Conservation (phyloP, 2,329 filamentous ascomycete species). For the Aspergillus flavus region DNA sequence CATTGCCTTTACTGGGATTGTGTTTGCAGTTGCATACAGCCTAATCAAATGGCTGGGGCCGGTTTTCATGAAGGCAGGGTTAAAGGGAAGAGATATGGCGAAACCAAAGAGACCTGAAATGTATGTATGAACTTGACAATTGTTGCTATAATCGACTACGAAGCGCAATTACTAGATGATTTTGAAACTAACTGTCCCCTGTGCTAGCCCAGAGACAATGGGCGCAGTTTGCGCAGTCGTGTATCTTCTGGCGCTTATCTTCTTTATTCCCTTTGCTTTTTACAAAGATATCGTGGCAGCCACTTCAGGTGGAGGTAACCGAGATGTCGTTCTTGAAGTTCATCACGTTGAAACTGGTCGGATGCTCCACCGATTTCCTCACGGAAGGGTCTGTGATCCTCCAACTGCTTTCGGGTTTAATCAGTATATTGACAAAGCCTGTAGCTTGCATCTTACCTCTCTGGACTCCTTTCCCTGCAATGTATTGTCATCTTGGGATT, state of each 20-base stretch:
- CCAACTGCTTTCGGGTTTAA: background rate
- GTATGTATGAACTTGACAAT: constrained; percentile 46
- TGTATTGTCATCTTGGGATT: constrained; percentile 88
- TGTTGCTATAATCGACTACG: background rate
- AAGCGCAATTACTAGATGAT: background rate
- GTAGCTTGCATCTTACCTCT: constrained; percentile 90
- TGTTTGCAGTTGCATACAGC: constrained; percentile 78
- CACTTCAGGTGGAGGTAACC: constrained; percentile 89
- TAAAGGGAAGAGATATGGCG: constrained; percentile 87
- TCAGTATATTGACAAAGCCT: constrained; percentile 1
- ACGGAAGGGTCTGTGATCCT: constrained; percentile 72
- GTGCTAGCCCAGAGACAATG: constrained; percentile 82
- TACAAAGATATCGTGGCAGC: constrained; percentile 97
- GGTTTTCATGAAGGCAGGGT: constrained; percentile 82
- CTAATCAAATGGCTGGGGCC: constrained; percentile 93
- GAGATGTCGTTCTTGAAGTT: constrained; percentile 76
- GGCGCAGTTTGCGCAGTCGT: constrained; percentile 90
- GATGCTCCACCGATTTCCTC: constrained; percentile 87
- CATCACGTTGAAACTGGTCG: constrained; percentile 78
- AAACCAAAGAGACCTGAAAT: constrained; percentile 76
- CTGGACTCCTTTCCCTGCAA: constrained; percentile 89
- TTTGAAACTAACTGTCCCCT: constrained; percentile 11
- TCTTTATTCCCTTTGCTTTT: constrained; percentile 95
- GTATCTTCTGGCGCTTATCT: constrained; percentile 83
- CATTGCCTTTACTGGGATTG: constrained; percentile 80